Base-by-base conservation (phyloP, 1,284 basidiomycete genomes). In the Fomitopsis palustris region DNA sequence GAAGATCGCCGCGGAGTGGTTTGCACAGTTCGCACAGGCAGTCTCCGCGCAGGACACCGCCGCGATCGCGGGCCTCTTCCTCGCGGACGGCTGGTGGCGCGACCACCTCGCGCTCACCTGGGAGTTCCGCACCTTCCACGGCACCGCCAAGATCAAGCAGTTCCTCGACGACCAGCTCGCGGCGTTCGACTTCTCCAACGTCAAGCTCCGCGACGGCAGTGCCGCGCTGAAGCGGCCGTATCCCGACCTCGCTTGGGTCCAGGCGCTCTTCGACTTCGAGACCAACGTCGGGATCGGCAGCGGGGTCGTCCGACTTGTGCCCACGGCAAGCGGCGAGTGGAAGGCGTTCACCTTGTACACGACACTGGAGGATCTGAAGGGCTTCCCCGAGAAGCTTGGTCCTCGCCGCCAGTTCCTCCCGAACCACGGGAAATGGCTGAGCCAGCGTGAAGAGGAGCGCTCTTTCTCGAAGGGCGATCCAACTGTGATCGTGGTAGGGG, bases 41-140 rank as follows among this genome's bases (percentile, higher is more conserved):
- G 67, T 77, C 37, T 67, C 69, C 43, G 62, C 71, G 0, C 67
- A 69, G 60, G 68, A 85, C 59, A 71, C 74, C 41, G 67, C 74
- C 23, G 72, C 67, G 12, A 62, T 81, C 51, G 64, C 72, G 21
- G 59, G 69, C 19, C 69, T 79, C 38, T 75, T 83, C 60, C 67
- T 75, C 21, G 69, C 75, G 0, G 76, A 81, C 51, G 76, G 77
- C 2, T 76, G 73, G 67, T 84, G 81, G 83, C 74, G 82, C 38
- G 85, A 87, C 65, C 75, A 83, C 57, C 75, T 85, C 21, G 75
- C 81, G 0, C 72, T 85, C 35, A 83, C 84, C 3, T 87, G 83
- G 83, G 79, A 84, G 63, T 79, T 86, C 62, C 80, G 85, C 33
- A 83, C 84, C 0, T 81, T 86, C 66, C 74, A 78, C 57, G 78